These are phyloP conservation scores for Verticillium tricorpus DNA, from an alignment of 2,329 filamentous ascomycete species.

Conservation along the genomic window DNA sequence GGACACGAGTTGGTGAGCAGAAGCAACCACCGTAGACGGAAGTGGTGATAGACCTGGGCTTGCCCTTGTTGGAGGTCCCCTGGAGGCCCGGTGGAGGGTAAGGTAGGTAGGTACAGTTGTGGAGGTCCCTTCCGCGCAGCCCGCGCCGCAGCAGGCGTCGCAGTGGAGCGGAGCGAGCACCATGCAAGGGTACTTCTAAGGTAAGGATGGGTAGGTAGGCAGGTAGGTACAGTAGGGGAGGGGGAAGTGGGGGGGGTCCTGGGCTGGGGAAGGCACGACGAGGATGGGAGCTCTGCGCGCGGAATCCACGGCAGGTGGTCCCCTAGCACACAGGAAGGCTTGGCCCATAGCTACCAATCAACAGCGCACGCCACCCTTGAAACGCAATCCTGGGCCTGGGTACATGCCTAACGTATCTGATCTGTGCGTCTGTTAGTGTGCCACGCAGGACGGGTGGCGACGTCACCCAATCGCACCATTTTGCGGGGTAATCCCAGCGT, in stretches of 20 bases:
- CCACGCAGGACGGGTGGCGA: constrained; percentile 5
- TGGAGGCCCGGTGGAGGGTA: not conserved
- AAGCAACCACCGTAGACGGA: not conserved
- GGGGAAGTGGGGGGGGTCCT: not conserved
- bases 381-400: not conserved
- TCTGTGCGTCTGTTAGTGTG: not conserved
- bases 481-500: constrained; percentile 11
- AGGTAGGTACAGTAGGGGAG: not conserved
- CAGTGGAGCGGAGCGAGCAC: not conserved
- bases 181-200: not conserved
- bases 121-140: not conserved
- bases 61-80: not conserved
- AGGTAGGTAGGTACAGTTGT: not conserved
- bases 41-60: not conserved
- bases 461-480: constrained; percentile 11
- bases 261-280: not conserved
- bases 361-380: not conserved
- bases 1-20: not conserved
- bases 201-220: too few species aligned
- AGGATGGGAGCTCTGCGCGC: not conserved
- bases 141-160: not conserved
- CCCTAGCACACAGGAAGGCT: not conserved
- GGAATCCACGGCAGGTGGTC: not conserved
- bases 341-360: not conserved
- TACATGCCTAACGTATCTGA: not conserved